phyloP scores from a whole-genome alignment of 2,329 filamentous ascomycete species.

The Aspergillus latus region DNA sequence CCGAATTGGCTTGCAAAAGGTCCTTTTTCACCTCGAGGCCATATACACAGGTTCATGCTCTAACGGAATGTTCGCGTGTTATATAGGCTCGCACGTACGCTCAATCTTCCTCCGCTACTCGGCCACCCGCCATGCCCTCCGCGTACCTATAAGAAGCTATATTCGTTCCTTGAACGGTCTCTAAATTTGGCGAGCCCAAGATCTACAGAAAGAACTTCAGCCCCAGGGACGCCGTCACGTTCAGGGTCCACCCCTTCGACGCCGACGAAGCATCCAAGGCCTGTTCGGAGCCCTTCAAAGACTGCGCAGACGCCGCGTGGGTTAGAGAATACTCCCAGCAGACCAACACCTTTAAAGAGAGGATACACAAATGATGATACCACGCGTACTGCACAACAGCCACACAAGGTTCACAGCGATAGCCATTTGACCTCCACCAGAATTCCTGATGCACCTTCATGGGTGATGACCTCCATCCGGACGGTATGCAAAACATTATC shows the following conservation, averaged over 20 bases:
- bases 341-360: conserved; percentile 37
- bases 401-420: conserved; percentile 17
- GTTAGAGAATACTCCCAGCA: conserved; percentile 45
- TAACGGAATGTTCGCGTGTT: not conserved
- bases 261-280: conserved; percentile 32
- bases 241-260: conserved; percentile 38
- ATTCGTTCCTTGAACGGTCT: conserved; percentile 73
- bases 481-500: conserved; percentile 63
- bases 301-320: conserved; percentile 29
- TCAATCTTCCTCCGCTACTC: conserved; percentile 75
- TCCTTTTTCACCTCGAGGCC: conserved; percentile 41
- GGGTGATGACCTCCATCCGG: conserved; percentile 69
- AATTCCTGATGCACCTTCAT: conserved; percentile 54
- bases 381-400: conserved; percentile 25
- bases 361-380: conserved; percentile 31
- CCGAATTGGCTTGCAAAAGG: conserved; percentile 87
- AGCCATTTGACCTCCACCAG: conserved; percentile 27
- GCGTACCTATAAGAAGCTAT: conserved; percentile 79
- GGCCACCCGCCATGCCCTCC: conserved; percentile 76
- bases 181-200: conserved; percentile 49
- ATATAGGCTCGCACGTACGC: conserved; percentile 67
- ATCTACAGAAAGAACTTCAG: conserved; percentile 35
- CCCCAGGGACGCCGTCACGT: conserved; percentile 32
- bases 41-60: no score
- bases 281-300: conserved; percentile 31